Conservation (phyloP, 371 early-diverging fungal genomes). For the Apophysomyces sp. region DNA sequence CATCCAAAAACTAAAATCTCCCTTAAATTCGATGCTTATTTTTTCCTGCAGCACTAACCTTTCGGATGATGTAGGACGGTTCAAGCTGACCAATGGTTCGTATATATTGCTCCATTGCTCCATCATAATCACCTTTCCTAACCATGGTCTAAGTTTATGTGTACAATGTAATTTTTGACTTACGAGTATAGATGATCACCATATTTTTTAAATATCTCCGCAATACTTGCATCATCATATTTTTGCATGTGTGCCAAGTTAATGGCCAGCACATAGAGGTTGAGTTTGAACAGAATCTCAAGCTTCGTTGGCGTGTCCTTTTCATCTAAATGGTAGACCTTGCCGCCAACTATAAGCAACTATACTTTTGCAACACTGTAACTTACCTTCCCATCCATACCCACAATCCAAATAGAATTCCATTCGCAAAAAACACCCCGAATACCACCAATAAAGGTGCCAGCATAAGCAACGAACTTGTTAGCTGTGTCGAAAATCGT, state of each 20-base stretch:
- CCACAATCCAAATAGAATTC: slow-evolving; percentile 88
- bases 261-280: slow-evolving; percentile 86
- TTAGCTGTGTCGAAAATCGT: slow-evolving; percentile 90
- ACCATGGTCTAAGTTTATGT: background rate
- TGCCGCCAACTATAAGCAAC: background rate
- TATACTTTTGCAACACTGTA: background rate
- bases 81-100: slow-evolving; percentile 93
- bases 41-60: slow-evolving; percentile 42
- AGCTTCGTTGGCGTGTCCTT: slow-evolving; percentile 85
- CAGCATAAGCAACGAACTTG: slow-evolving; percentile 86
- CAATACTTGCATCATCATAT: slow-evolving; percentile 71
- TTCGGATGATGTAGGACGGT: slow-evolving; percentile 93
- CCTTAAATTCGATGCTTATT: background rate
- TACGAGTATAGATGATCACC: slow-evolving; percentile 86
- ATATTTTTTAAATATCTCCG: slow-evolving; percentile 90
- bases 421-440: slow-evolving; percentile 79
- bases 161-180: background rate
- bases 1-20: slow-evolving; percentile 75
- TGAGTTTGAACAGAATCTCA: slow-evolving; percentile 83
- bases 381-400: slow-evolving; percentile 73
- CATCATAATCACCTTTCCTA: slow-evolving; percentile 84
- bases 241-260: slow-evolving; percentile 76
- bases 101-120: slow-evolving; percentile 90
- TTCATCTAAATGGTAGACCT: slow-evolving; percentile 84
- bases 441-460: slow-evolving; percentile 70